Evolutionary conservation across 2,329 filamentous ascomycete species (phyloP).

Genomic region (Xylariomycetidae sp.): DNA sequence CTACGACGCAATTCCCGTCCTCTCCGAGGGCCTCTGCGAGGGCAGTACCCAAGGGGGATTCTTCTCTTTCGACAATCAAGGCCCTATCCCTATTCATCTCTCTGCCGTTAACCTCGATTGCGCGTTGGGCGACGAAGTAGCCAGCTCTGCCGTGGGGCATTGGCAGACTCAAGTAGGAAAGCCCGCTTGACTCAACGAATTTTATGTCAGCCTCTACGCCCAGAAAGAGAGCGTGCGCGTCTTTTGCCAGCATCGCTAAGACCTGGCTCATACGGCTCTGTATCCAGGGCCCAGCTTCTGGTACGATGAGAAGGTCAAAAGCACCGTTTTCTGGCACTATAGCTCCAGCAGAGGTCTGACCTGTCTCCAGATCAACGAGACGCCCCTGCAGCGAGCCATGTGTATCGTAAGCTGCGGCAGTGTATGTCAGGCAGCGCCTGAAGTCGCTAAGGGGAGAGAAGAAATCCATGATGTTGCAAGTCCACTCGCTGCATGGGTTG

Average conservation of each 20-base stretch:
- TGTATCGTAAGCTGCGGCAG: not conserved
- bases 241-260: not conserved
- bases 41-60: slow-evolving; percentile 1
- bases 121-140: no score
- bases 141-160: no score
- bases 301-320: slow-evolving; percentile 4
- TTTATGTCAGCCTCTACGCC: no score
- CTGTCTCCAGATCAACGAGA: slow-evolving; percentile 1
- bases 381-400: not conserved
- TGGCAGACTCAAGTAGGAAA: no score
- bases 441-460: slow-evolving; percentile 1
- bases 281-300: no score
- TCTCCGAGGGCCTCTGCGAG: not conserved
- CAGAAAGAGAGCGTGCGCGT: not conserved
- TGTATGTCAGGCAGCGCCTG: slow-evolving; percentile 4
- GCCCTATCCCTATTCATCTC: slow-evolving; percentile 2
- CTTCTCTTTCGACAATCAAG: slow-evolving; percentile 8
- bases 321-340: not conserved
- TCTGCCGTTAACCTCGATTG: no score
- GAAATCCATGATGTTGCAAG: not conserved
- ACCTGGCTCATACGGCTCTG: not conserved
- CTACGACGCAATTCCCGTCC: not conserved
- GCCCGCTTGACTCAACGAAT: no score
- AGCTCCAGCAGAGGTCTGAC: not conserved
- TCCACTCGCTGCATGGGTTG: not conserved